Percentiles rank a stretch among this genome's conserved stretches.
These are phyloP conservation scores for Leucosporidium yakuticum DNA, from an alignment of 768 basidiomycete genomes.

Conservation along the genomic window DNA sequence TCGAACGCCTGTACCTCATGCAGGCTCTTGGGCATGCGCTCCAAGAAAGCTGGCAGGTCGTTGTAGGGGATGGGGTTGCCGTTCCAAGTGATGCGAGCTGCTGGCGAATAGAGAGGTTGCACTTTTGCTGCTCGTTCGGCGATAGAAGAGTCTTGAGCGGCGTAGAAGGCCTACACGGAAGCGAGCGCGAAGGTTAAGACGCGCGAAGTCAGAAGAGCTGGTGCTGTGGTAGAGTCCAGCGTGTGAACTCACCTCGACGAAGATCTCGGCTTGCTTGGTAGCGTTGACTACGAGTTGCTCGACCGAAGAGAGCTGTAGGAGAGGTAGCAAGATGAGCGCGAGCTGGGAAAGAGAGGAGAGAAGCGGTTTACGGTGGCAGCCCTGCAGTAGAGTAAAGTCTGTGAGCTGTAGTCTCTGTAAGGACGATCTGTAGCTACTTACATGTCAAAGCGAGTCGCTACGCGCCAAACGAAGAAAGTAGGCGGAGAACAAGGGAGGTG, in stretches of 20 bases:
- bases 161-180: slow-evolving; percentile 4
- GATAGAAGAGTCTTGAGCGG: slow-evolving; percentile 2
- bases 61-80: slow-evolving; percentile 28
- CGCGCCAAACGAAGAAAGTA: background rate
- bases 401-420: too few relatives aligned
- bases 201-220: too few relatives aligned
- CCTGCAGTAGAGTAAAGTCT: too few relatives aligned
- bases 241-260: background rate
- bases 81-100: slow-evolving; percentile 29
- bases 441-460: background rate
- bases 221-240: background rate
- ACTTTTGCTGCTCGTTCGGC: background rate
- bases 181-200: too few relatives aligned
- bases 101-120: slow-evolving; percentile 17
- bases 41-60: slow-evolving; percentile 21
- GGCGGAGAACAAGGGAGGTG: background rate
- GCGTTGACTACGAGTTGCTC: background rate
- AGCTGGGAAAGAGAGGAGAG: background rate
- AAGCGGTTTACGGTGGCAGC: background rate
- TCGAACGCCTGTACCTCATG: slow-evolving; percentile 32
- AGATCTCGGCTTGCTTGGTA: background rate
- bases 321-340: background rate
- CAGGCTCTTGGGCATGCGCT: slow-evolving; percentile 17
- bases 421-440: background rate
- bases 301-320: background rate